phyloP scores from a whole-genome alignment of 164 flowering plant genomes.

The Vitis rotundifolia region DNA sequence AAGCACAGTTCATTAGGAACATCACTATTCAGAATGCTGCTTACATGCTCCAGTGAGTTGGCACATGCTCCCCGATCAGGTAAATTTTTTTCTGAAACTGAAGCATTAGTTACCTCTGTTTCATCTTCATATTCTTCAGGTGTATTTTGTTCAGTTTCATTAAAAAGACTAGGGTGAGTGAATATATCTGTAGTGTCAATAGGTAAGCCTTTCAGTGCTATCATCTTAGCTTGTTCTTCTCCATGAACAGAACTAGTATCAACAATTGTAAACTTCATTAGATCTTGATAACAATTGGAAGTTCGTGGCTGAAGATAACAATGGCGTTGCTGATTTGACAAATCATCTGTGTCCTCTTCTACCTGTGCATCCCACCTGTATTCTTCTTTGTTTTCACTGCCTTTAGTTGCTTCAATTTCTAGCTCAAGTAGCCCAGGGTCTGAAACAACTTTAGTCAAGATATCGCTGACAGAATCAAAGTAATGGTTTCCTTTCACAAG shows the following conservation, averaged over 20 bases:
- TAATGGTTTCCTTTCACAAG: constrained; percentile 34
- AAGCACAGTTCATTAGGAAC: not conserved
- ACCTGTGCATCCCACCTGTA: not conserved
- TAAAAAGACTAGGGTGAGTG: constrained; percentile 10
- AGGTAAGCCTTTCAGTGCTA: constrained; percentile 20
- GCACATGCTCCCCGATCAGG: constrained; percentile 10
- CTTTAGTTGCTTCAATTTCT: constrained; percentile 12
- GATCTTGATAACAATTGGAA: constrained; percentile 6
- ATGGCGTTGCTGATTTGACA: constrained; percentile 11
- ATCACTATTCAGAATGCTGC: constrained; percentile 4
- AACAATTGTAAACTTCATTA: constrained; percentile 23
- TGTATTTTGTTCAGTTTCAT: constrained; percentile 16
- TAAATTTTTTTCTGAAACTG: constrained; percentile 1
- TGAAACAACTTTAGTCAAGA: constrained; percentile 25
- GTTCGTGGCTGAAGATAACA: constrained; percentile 19
- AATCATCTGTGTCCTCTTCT: not conserved
- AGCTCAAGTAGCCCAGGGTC: constrained; percentile 27
- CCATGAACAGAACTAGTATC: constrained; percentile 25
- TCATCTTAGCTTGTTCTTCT: constrained; percentile 11
- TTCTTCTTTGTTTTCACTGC: not conserved
- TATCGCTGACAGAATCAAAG: constrained; percentile 28
- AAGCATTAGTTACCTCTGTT: constrained; percentile 8
- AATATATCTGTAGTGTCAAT: constrained; percentile 2
- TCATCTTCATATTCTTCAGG: constrained; percentile 19
- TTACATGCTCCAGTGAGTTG: constrained; percentile 18